Percentiles rank a stretch among this genome's conserved stretches.
Evolutionary conservation across 352 stramenopile species (phyloP).

Genomic region (Phytophthora tubulina): DNA sequence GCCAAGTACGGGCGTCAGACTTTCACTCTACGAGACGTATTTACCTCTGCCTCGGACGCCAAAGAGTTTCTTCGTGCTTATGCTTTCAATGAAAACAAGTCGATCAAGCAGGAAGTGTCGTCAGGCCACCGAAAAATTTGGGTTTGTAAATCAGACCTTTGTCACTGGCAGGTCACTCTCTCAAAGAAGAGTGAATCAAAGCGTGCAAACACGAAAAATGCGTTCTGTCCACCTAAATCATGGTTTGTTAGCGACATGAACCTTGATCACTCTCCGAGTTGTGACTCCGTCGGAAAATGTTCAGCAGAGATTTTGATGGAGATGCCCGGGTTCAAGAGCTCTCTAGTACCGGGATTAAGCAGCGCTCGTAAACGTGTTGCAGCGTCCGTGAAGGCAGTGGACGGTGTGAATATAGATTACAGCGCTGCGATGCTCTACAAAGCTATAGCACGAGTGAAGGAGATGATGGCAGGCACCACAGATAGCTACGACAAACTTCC

Average conservation of each 20-base stretch:
- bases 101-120: not conserved
- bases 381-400: not conserved
- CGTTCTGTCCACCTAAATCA: not conserved
- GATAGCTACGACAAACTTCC: slow-evolving; percentile 11
- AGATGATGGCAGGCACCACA: not conserved
- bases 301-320: not conserved
- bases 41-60: not conserved
- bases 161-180: slow-evolving; percentile 6
- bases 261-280: slow-evolving; percentile 1
- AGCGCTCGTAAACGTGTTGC: slow-evolving; percentile 1
- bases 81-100: slow-evolving; percentile 24
- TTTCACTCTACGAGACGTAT: slow-evolving; percentile 2
- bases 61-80: slow-evolving; percentile 6
- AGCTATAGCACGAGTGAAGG: not conserved
- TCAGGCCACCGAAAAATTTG: slow-evolving; percentile 6
- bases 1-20: not conserved
- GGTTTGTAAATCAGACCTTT: not conserved
- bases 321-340: slow-evolving; percentile 4
- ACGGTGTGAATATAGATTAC: slow-evolving; percentile 12
- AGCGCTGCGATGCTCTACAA: slow-evolving; percentile 1
- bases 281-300: not conserved
- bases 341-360: slow-evolving; percentile 6
- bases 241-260: slow-evolving; percentile 10
- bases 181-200: not conserved
- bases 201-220: slow-evolving; percentile 5